Percentiles rank a stretch among this genome's conserved stretches.
phyloP scores from a whole-genome alignment of 176 grass and related monocot genomes.

The Carex myosuroides region DNA sequence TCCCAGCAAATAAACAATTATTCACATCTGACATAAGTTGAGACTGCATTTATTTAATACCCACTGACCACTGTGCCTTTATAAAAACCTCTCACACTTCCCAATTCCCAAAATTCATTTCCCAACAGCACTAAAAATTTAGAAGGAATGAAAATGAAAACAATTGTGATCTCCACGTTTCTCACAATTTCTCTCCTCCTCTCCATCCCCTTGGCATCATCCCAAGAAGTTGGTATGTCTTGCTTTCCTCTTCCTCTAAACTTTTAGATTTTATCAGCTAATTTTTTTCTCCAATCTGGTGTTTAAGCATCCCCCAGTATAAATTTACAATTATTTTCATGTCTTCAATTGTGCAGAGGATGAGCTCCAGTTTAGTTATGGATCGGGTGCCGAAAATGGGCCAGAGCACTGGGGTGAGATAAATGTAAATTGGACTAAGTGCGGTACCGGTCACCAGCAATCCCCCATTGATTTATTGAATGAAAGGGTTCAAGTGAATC shows the following conservation, averaged over 20 bases:
- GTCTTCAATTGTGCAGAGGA: constrained; percentile 21
- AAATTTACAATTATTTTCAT: not conserved
- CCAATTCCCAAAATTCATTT: no score
- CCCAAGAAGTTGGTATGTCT: not conserved
- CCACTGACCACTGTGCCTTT: no score
- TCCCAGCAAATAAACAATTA: not conserved
- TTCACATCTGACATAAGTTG: no score
- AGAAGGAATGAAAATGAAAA: no score
- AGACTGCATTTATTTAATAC: no score
- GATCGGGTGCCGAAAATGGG: constrained; percentile 16
- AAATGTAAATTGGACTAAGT: constrained; percentile 45
- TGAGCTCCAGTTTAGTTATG: constrained; percentile 57
- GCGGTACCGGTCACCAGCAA: constrained; percentile 43
- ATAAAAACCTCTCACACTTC: no score
- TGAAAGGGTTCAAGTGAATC: constrained; percentile 23
- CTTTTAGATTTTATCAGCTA: not conserved
- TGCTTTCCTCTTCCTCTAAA: not conserved
- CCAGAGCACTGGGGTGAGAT: constrained; percentile 56
- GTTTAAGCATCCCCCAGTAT: no score
- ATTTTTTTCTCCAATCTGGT: no score
- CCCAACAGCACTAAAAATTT: no score
- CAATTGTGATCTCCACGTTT: not conserved
- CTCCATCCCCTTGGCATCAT: not conserved
- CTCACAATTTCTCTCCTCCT: not conserved
- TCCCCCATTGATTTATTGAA: constrained; percentile 61